phyloP scores from a whole-genome alignment of 2,329 filamentous ascomycete species.

The Myriosclerotinia curreyana region DNA sequence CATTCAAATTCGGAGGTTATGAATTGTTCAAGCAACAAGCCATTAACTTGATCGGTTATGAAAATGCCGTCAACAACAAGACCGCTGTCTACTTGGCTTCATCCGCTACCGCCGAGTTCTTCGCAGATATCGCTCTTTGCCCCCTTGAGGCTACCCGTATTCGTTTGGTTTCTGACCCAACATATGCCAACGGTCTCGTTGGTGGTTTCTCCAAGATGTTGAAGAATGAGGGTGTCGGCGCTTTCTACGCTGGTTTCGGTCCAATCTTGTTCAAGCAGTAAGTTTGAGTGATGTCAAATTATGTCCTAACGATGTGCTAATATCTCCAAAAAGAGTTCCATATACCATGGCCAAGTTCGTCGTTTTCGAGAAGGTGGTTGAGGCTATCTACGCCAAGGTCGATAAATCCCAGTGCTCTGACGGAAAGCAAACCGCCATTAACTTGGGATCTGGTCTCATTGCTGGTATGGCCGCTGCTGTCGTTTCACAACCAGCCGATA shows the following conservation, averaged over 20 bases:
- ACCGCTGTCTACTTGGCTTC: conserved; percentile 77
- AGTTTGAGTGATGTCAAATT: conserved; percentile 36
- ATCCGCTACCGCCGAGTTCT: conserved; percentile 63
- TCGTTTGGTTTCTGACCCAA: conserved; percentile 84
- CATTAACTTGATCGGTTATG: conserved; percentile 76
- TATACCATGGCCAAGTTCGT: conserved; percentile 97
- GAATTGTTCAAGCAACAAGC: conserved; percentile 94
- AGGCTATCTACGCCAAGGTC: conserved; percentile 64
- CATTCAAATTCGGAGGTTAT: conserved; percentile 92
- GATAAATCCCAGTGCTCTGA: conserved; percentile 70
- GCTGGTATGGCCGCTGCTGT: conserved; percentile 84
- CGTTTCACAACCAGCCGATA: conserved; percentile 87
- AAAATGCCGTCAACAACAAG: conserved; percentile 74
- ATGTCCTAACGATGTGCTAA: background rate
- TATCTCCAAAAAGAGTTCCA: conserved; percentile 56
- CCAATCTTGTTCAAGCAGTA: conserved; percentile 81
- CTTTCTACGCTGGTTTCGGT: conserved; percentile 90
- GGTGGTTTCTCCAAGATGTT: conserved; percentile 80
- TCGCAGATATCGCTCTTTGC: conserved; percentile 80
- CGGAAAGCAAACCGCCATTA: conserved; percentile 72
- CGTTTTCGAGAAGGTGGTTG: conserved; percentile 84
- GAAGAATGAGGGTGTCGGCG: conserved; percentile 76
- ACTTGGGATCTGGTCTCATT: conserved; percentile 74
- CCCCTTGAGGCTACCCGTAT: conserved; percentile 92
- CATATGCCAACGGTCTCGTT: conserved; percentile 76